A percentile compares a stretch with the other conserved stretches of the same genome.
phyloP scores from a whole-genome alignment of 2,329 filamentous ascomycete species.

The Myriosclerotinia duriaeana region DNA sequence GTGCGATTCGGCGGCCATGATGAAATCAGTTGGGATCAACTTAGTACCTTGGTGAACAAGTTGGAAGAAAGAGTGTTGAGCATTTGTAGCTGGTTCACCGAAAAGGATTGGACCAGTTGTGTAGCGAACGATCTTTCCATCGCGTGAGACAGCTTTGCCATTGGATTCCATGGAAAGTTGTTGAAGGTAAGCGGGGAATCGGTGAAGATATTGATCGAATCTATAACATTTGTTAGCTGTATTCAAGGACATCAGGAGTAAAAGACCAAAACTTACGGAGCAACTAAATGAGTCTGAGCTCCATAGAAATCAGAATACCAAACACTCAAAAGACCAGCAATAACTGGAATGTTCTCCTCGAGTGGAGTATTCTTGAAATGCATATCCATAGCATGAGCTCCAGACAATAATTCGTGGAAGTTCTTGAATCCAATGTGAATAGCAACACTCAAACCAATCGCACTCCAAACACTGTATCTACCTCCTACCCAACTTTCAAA shows the following conservation, averaged over 20 bases:
- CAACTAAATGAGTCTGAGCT: conserved; percentile 94
- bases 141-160: conserved; percentile 92
- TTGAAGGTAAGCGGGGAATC: conserved; percentile 98
- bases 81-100: conserved; percentile 97
- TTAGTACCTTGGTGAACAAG: conserved; percentile 98
- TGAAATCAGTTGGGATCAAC: conserved; percentile 97
- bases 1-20: conserved; percentile 92
- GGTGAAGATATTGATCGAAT: conserved; percentile 98
- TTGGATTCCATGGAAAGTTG: conserved; percentile 99
- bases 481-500: conserved; percentile 99
- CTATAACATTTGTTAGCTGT: conserved; percentile 50
- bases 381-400: conserved; percentile 96
- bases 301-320: conserved; percentile 99
- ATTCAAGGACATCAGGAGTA: conserved; percentile 6
- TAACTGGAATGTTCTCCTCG: conserved; percentile 89
- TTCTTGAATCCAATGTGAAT: conserved; percentile 97
- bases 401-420: conserved; percentile 93
- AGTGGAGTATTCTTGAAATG: conserved; percentile 92
- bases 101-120: conserved; percentile 95
- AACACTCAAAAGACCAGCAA: conserved; percentile 90
- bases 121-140: conserved; percentile 89
- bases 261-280: conserved; percentile 65
- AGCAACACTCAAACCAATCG: conserved; percentile 91
- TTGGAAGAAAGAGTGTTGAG: conserved; percentile 99
- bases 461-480: conserved; percentile 98